phyloP scores from a whole-genome alignment of 495 filamentous ascomycete species.

The Neurospora sp. region DNA sequence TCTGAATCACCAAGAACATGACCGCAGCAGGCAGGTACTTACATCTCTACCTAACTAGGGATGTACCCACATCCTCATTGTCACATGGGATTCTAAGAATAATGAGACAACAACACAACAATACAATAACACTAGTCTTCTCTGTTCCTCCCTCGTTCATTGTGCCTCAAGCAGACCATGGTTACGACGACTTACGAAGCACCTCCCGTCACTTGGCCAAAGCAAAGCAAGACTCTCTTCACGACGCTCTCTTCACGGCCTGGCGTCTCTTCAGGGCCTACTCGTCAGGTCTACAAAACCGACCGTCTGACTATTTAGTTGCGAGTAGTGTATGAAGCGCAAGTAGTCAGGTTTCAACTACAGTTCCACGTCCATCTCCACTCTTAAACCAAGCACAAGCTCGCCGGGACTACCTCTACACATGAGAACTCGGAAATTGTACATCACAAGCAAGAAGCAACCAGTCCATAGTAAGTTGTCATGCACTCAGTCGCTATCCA shows the following conservation, averaged over 20 bases:
- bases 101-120: conserved; percentile 7
- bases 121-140: conserved; percentile 10
- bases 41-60: neutral
- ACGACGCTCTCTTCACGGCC: neutral
- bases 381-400: neutral
- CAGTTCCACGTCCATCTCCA: neutral
- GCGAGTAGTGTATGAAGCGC: neutral
- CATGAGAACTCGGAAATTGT: neutral
- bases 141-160: conserved; percentile 4
- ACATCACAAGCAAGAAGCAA: neutral
- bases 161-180: no score
- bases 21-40: neutral
- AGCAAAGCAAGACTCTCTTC: no score
- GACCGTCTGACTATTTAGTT: no score
- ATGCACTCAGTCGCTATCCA: no score
- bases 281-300: no score
- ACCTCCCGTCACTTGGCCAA: no score
- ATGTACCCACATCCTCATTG: conserved; percentile 3
- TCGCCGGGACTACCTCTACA: neutral
- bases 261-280: neutral
- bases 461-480: no score
- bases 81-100: neutral
- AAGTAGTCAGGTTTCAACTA: neutral
- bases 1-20: neutral
- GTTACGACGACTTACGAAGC: no score